Evolutionary conservation across 2,329 filamentous ascomycete species (phyloP), one percentile per base, ranked within the genome.

Genomic region (Epicoccum nigrum): DNA sequence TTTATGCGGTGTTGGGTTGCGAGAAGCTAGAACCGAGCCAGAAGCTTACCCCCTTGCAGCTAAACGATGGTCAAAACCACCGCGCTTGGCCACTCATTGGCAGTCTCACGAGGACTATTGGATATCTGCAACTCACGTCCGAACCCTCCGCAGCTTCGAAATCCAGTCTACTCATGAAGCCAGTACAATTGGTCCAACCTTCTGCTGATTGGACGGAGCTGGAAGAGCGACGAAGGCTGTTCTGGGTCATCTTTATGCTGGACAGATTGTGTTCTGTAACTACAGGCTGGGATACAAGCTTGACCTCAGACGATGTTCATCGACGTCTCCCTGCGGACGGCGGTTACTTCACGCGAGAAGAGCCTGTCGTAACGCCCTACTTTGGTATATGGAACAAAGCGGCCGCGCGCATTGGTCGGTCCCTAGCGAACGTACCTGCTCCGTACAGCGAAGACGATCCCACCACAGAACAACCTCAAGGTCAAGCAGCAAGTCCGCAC

Each of bases 381-480:
- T 70, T 71, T 45, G 68, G 65, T 2, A 69, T 70, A n/a, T 71
- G 68, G 67, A 69, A 68, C 34, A 71, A 71, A 49, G 58, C 67
- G 17, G 63, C 65, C 4, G 67, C 67, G n/a, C 54, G 65, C 13
- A 69, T 71, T 16, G 67, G 67, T 2, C 61, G 60, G 13, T 71
- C 68, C 8, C 42, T 71, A 2, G 67, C 67, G 4, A 59, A 69
- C 12, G 64, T 71, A 1, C 68, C 68, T 21, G 66, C 66, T 4
- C 68, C 69, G 20, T 71, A 71, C 42, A 71, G 70, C 35, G 68
- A 70, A 25, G 68, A 70, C 7, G 68, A 69, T 34, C 53, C 68
- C 16, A 50, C 37, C 1, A n/a, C 56, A 2, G 65, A 70, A 17
- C 55, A 59, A 19, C 56, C 49, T 1, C 62, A 59, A 54, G 65